These are phyloP conservation scores for Wickerhamiella bombiphila DNA, from an alignment of 805 yeast species.

Conservation along the genomic window DNA sequence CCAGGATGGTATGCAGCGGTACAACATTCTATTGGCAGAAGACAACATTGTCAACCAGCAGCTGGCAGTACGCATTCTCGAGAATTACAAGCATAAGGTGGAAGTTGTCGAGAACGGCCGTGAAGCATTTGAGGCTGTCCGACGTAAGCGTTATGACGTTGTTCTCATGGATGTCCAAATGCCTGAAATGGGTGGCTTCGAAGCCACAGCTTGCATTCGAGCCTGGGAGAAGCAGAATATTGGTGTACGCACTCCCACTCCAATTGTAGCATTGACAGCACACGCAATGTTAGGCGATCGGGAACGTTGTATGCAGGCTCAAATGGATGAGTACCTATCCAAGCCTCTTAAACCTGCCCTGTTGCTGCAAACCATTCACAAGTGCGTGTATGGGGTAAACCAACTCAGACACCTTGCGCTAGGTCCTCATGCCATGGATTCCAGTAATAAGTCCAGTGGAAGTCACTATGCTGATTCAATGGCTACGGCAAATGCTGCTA, in stretches of 20 bases:
- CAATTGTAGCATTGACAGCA: conserved; percentile 81
- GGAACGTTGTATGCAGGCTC: conserved; percentile 72
- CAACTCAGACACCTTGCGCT: conserved; percentile 26
- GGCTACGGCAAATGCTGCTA: conserved; percentile 20
- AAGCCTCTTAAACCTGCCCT: conserved; percentile 77
- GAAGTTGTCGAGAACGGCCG: conserved; percentile 77
- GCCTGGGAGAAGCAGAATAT: conserved; percentile 75
- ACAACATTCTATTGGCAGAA: conserved; percentile 66
- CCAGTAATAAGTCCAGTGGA: conserved; percentile 14
- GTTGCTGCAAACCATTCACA: conserved; percentile 69
- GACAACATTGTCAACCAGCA: conserved; percentile 81
- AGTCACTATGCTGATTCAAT: conserved; percentile 19
- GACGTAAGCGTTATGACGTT: conserved; percentile 55
- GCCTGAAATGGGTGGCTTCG: conserved; percentile 95
- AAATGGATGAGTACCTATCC: conserved; percentile 83
- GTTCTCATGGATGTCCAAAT: conserved; percentile 87
- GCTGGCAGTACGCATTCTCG: conserved; percentile 69
- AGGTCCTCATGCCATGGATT: conserved; percentile 19
- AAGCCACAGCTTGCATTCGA: conserved; percentile 73
- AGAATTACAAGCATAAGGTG: conserved; percentile 73
- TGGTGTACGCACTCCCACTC: conserved; percentile 62
- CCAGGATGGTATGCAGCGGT: conserved; percentile 62
- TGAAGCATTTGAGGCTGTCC: conserved; percentile 66
- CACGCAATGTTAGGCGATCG: conserved; percentile 92
- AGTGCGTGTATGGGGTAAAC: conserved; percentile 47